A percentile compares a stretch with the other conserved stretches of the same genome.
Evolutionary conservation across 805 yeast genomes (phyloP).

Genomic region (Metschnikowia vanudenii): DNA sequence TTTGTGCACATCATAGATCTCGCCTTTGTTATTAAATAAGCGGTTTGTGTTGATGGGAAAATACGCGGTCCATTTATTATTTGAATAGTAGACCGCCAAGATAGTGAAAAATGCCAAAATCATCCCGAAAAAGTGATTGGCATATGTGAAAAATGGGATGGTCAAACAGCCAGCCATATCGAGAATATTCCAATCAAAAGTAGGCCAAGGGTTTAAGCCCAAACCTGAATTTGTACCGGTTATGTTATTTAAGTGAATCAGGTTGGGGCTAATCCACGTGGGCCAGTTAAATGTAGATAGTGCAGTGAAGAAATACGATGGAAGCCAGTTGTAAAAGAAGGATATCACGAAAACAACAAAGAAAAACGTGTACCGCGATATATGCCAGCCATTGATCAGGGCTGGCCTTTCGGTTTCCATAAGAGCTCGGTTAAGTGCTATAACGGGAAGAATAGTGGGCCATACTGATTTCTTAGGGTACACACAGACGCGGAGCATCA

Average conservation of each 20-base stretch:
- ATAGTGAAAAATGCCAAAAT: conserved; percentile 34
- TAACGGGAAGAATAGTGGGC: conserved; percentile 45
- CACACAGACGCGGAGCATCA: conserved; percentile 54
- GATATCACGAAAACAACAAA: conserved; percentile 32
- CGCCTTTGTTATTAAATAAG: conserved; percentile 52
- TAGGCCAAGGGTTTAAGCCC: conserved; percentile 43
- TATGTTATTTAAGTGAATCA: conserved; percentile 39
- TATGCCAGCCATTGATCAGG: conserved; percentile 38
- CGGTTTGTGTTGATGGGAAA: conserved; percentile 53
- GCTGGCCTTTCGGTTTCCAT: conserved; percentile 30
- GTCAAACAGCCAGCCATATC: conserved; percentile 40
- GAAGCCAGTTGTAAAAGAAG: conserved; percentile 44
- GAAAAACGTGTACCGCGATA: conserved; percentile 43
- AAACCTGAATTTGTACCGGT: conserved; percentile 39
- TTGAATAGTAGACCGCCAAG: conserved; percentile 41
- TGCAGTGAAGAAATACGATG: conserved; percentile 39
- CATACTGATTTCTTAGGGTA: conserved; percentile 43
- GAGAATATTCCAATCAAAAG: conserved; percentile 44
- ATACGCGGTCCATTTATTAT: conserved; percentile 49
- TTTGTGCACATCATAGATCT: conserved; percentile 44
- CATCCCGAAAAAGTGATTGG: conserved; percentile 39
- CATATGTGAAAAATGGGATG: conserved; percentile 43
- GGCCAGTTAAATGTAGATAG: conserved; percentile 45
- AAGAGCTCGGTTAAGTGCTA: conserved; percentile 43
- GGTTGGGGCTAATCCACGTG: conserved; percentile 42